Conservation (phyloP, 2,329 filamentous ascomycete genomes). For the Arthrobotrys entomopaga region DNA sequence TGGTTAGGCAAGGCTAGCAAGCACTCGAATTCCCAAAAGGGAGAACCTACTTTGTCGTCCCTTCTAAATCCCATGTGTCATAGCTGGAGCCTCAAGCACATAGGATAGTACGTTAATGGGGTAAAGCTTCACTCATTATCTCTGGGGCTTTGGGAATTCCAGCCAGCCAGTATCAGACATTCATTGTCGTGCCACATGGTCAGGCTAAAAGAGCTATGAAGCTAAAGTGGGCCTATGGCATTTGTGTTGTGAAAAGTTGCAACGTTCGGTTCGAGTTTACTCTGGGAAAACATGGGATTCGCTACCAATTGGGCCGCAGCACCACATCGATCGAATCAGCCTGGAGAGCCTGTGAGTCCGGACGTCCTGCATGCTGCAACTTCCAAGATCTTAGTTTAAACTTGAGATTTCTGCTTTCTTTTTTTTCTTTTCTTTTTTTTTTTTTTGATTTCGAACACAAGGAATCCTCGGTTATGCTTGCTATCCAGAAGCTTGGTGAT, state of each 20-base stretch:
- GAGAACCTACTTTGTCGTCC: slow-evolving; percentile 34
- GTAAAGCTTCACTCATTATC: too few relatives aligned
- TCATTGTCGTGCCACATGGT: slow-evolving; percentile 49
- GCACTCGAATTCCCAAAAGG: slow-evolving; percentile 8
- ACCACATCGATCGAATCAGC: slow-evolving; percentile 38
- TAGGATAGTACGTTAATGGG: too few relatives aligned
- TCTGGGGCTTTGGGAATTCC: slow-evolving; percentile 15
- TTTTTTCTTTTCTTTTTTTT: too few relatives aligned
- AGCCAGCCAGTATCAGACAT: slow-evolving; percentile 1
- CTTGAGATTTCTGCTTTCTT: too few relatives aligned
- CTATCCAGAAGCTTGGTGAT: slow-evolving; percentile 27
- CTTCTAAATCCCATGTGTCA: too few relatives aligned
- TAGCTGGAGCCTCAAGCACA: too few relatives aligned
- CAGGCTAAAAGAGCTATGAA: slow-evolving; percentile 3
- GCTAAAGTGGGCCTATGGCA: slow-evolving; percentile 7
- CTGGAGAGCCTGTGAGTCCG: slow-evolving; percentile 22
- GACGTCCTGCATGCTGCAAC: slow-evolving; percentile 16
- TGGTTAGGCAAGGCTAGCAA: background rate
- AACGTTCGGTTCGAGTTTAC: slow-evolving; percentile 5
- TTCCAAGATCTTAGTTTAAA: too few relatives aligned
- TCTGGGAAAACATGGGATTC: background rate
- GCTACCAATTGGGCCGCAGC: slow-evolving; percentile 1
- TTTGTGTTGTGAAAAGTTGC: slow-evolving; percentile 48
- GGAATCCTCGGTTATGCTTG: slow-evolving; percentile 8
- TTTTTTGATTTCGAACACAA: background rate